phyloP scores from a whole-genome alignment of 352 stramenopile genomes.

The Phytophthora citrophthora region DNA sequence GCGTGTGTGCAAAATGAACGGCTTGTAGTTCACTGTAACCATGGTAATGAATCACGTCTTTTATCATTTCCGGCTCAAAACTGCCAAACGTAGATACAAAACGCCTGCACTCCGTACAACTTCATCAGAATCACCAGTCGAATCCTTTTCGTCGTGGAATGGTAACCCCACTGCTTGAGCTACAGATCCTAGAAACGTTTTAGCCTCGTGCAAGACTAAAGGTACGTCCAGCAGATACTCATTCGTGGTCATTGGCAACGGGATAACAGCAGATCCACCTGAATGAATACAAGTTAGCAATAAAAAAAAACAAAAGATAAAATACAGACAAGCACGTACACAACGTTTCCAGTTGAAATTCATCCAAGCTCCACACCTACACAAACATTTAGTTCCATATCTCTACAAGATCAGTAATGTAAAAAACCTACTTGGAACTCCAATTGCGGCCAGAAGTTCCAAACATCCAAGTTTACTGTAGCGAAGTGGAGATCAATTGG shows the following conservation, averaged over 20 bases:
- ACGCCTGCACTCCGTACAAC: slow-evolving; percentile 23
- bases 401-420: neutral
- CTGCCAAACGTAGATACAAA: slow-evolving; percentile 43
- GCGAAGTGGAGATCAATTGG: slow-evolving; percentile 62
- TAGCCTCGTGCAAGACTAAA: slow-evolving; percentile 24
- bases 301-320: neutral
- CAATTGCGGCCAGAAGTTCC: slow-evolving; percentile 47
- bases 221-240: slow-evolving; percentile 59
- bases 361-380: slow-evolving; percentile 50
- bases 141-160: slow-evolving; percentile 1
- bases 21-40: slow-evolving; percentile 23
- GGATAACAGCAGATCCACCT: slow-evolving; percentile 45
- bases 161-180: slow-evolving; percentile 27
- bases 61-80: slow-evolving; percentile 29
- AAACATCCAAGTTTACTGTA: slow-evolving; percentile 1
- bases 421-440: slow-evolving; percentile 42
- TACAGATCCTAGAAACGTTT: slow-evolving; percentile 26
- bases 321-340: slow-evolving; percentile 30
- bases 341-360: slow-evolving; percentile 44
- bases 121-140: neutral
- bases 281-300: neutral
- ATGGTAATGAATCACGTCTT: slow-evolving; percentile 25
- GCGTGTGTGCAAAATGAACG: slow-evolving; percentile 1
- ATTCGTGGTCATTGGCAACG: slow-evolving; percentile 38
- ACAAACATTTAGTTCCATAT: neutral